A percentile compares a stretch with the other conserved stretches of the same genome.
Evolutionary conservation across 768 basidiomycete genomes (phyloP).

Genomic region (Agrocybe praecox): DNA sequence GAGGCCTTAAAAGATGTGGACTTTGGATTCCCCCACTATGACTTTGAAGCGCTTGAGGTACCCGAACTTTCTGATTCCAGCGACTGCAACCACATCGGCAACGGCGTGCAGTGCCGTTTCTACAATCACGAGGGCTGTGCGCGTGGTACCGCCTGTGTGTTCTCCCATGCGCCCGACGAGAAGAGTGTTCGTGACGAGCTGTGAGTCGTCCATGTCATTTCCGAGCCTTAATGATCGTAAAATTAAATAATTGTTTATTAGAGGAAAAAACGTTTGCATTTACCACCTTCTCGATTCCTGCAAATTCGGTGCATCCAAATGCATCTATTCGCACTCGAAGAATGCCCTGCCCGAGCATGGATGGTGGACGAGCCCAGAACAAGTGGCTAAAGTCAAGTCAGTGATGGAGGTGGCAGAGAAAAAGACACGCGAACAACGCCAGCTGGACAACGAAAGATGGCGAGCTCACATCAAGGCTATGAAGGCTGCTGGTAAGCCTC

Average conservation of each 20-base stretch:
- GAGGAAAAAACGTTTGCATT: slow-evolving; percentile 51
- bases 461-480: slow-evolving; percentile 19
- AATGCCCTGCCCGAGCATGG: slow-evolving; percentile 43
- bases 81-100: slow-evolving; percentile 54
- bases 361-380: slow-evolving; percentile 45
- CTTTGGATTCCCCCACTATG: slow-evolving; percentile 33
- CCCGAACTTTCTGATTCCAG: slow-evolving; percentile 54
- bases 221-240: not conserved
- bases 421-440: slow-evolving; percentile 19
- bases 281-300: slow-evolving; percentile 37
- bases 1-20: slow-evolving; percentile 25
- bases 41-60: slow-evolving; percentile 36
- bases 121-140: slow-evolving; percentile 58
- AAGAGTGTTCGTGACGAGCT: slow-evolving; percentile 57
- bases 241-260: slow-evolving; percentile 20
- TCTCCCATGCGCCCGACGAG: slow-evolving; percentile 55
- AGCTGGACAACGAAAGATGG: slow-evolving; percentile 19
- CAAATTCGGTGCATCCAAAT: slow-evolving; percentile 38
- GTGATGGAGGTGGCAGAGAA: slow-evolving; percentile 28
- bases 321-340: slow-evolving; percentile 52
- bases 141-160: slow-evolving; percentile 42
- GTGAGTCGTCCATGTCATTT: slow-evolving; percentile 38
- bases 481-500: slow-evolving; percentile 11
- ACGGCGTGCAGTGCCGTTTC: slow-evolving; percentile 53
- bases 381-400: slow-evolving; percentile 29